Evolutionary conservation across 306 rosid species (phyloP).

Genomic region (Lablab purpureus): DNA sequence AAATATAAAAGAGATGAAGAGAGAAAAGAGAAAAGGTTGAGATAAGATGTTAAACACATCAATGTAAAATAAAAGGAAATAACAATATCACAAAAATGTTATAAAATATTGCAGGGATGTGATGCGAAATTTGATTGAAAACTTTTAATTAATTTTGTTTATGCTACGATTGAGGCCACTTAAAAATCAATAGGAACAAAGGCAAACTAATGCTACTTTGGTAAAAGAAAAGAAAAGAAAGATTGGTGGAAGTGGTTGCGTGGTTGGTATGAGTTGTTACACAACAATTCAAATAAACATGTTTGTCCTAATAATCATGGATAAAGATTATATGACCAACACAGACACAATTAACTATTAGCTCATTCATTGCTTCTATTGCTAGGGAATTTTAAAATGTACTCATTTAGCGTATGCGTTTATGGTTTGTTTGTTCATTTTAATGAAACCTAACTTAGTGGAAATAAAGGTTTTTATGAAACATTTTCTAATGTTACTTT

Average conservation of each 20-base stretch:
- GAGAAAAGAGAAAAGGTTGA: neutral
- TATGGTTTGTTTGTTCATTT: neutral
- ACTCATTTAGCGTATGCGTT: neutral
- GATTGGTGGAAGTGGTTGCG: neutral
- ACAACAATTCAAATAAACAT: neutral
- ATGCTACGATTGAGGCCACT: slow-evolving; percentile 5
- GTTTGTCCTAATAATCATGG: neutral
- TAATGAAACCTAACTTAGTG: neutral
- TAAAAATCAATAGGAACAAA: neutral
- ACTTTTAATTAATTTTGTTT: slow-evolving; percentile 1
- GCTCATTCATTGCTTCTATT: neutral
- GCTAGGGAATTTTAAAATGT: neutral
- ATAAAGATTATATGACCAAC: neutral
- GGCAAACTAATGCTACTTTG: neutral
- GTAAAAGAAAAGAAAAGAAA: too few species aligned
- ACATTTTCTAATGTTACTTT: neutral
- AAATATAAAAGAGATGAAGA: too few species aligned
- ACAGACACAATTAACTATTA: neutral
- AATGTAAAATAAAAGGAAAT: too few species aligned
- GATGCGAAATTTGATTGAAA: slow-evolving; percentile 11
- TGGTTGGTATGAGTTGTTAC: neutral
- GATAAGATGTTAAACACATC: neutral
- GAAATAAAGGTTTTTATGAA: neutral
- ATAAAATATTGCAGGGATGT: too few species aligned
- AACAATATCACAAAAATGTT: too few species aligned